A percentile compares a stretch with the other conserved stretches of the same genome.
phyloP scores from a whole-genome alignment of 2,329 filamentous ascomycete species.

The Apiospora hydei region DNA sequence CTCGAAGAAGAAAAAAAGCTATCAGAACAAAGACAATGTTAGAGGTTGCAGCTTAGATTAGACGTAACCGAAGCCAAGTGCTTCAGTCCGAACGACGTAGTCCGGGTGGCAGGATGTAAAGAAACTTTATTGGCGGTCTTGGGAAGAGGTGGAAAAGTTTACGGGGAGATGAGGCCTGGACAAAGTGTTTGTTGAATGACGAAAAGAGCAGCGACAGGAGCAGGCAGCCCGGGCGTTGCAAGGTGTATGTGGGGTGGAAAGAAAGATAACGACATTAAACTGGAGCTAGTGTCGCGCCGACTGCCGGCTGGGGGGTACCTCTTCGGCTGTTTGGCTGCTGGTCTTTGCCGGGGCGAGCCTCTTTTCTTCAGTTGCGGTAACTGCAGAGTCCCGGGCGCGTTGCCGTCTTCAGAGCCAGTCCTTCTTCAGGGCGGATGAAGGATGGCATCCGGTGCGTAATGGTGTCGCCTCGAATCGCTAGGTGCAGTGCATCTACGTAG shows the following conservation, averaged over 20 bases:
- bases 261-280: constrained; percentile 19
- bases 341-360: not conserved
- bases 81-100: constrained; percentile 1
- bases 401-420: not conserved
- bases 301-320: constrained; percentile 4
- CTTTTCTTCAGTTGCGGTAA: not conserved
- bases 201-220: not conserved
- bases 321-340: not conserved
- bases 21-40: constrained; percentile 9
- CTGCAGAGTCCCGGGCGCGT: not conserved
- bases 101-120: not conserved
- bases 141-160: constrained; percentile 16
- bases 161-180: constrained; percentile 2
- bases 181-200: not conserved
- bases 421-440: not conserved
- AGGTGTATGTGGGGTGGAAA: not conserved
- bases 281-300: constrained; percentile 1
- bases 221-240: too few relatives aligned
- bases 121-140: not conserved
- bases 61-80: not conserved
- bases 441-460: not conserved
- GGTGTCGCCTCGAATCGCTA: not conserved
- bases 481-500: constrained; percentile 13
- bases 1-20: not conserved
- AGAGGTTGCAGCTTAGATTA: not conserved